These are phyloP conservation scores for Globisporangium middletonii DNA, from an alignment of 352 stramenopile species.

Conservation along the genomic window DNA sequence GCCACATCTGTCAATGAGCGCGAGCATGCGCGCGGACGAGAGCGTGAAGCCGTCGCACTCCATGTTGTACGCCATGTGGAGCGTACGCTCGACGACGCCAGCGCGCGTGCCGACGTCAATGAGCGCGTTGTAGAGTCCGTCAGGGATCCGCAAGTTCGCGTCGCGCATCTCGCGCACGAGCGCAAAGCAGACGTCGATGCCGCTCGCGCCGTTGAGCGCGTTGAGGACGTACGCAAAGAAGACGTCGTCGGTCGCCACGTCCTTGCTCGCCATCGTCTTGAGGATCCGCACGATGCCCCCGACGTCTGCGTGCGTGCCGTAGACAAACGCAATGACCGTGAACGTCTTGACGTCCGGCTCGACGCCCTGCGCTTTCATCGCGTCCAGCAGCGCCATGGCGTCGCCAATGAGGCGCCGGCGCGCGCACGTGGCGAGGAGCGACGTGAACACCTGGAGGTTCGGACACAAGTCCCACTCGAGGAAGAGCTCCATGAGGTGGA, in stretches of 20 bases:
- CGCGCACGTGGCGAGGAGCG: constrained; percentile 60
- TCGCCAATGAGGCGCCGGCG: constrained; percentile 49
- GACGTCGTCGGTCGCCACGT: constrained; percentile 34
- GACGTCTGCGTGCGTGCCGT: constrained; percentile 48
- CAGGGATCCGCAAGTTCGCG: constrained; percentile 34
- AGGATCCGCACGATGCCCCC: constrained; percentile 36
- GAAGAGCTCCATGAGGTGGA: constrained; percentile 65
- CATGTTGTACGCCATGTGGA: constrained; percentile 80
- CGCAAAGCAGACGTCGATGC: constrained; percentile 72
- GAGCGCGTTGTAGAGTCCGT: constrained; percentile 55
- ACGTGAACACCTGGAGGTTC: constrained; percentile 74
- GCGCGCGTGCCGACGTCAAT: constrained; percentile 48
- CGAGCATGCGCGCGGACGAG: constrained; percentile 39
- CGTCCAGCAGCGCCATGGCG: constrained; percentile 39
- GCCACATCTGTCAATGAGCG: constrained; percentile 38
- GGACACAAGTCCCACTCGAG: constrained; percentile 45
- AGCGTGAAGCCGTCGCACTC: constrained; percentile 69
- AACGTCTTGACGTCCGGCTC: constrained; percentile 55
- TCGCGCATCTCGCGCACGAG: constrained; percentile 48
- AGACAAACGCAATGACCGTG: constrained; percentile 66
- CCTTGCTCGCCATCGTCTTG: constrained; percentile 31
- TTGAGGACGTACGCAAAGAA: constrained; percentile 66
- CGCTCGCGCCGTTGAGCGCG: constrained; percentile 41
- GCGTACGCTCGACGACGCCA: constrained; percentile 58
- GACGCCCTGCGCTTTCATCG: constrained; percentile 44